Conservation (phyloP, 2,329 filamentous ascomycete genomes). For the Harringtonia aguacate region DNA sequence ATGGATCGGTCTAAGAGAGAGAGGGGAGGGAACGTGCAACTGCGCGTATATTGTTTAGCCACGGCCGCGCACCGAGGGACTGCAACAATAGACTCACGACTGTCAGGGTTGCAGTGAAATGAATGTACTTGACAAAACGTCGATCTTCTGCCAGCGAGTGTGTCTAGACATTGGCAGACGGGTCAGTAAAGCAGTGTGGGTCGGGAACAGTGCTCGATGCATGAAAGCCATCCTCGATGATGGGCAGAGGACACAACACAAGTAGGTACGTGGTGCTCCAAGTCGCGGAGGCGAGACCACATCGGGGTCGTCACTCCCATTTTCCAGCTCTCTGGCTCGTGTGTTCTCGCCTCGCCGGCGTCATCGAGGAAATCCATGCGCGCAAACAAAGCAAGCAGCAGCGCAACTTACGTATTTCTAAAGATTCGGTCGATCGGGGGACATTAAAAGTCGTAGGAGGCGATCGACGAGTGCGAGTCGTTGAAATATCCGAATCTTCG, state of each 20-base stretch:
- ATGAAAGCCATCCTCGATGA: neutral
- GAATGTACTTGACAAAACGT: slow-evolving; percentile 48
- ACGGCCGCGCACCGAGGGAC: no score
- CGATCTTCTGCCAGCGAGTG: slow-evolving; percentile 35
- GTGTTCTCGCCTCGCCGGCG: neutral
- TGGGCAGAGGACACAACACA: no score
- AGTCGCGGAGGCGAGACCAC: no score
- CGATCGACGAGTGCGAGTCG: no score
- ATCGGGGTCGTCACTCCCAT: no score
- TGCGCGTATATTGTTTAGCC: no score
- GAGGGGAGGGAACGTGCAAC: slow-evolving; percentile 2
- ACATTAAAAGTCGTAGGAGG: neutral
- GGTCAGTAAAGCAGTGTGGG: neutral
- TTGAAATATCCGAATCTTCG: neutral
- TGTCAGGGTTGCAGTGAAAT: slow-evolving; percentile 39
- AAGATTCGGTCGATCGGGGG: neutral
- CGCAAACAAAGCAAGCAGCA: neutral
- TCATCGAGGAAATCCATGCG: neutral
- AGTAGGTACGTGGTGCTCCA: no score
- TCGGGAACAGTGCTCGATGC: neutral
- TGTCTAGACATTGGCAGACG: slow-evolving; percentile 16
- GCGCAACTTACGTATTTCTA: neutral
- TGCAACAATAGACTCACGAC: no score
- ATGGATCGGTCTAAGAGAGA: slow-evolving; percentile 4
- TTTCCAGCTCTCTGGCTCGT: no score